phyloP scores from a whole-genome alignment of 1,139 yeast genomes.

The Candida sp. region DNA sequence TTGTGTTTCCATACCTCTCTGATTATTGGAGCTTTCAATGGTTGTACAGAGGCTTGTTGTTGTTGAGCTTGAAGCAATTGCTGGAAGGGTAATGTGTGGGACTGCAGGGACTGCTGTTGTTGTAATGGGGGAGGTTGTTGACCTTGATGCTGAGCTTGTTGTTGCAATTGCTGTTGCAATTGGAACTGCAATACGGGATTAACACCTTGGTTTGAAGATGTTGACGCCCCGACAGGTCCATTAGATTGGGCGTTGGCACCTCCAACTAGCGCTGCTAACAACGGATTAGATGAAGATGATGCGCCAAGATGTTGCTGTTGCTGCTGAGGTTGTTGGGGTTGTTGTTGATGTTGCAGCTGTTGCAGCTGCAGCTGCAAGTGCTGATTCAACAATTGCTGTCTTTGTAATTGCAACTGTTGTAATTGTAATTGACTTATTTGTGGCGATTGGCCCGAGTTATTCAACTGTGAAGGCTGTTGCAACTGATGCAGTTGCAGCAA shows the following conservation, averaged over 20 bases:
- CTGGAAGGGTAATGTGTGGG: constrained; percentile 8
- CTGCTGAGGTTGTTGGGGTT: constrained; percentile 17
- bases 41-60: constrained; percentile 9
- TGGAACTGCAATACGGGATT: constrained; percentile 33
- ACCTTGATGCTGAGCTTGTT: constrained; percentile 13
- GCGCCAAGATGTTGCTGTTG: constrained; percentile 22
- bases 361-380: constrained; percentile 28
- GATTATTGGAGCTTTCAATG: constrained; percentile 36
- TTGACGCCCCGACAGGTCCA: constrained; percentile 9
- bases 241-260: constrained; percentile 11
- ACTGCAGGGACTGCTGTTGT: constrained; percentile 8
- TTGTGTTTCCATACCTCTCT: constrained; percentile 86
- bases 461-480: constrained; percentile 25
- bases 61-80: constrained; percentile 11
- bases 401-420: constrained; percentile 39
- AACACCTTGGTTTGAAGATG: constrained; percentile 8
- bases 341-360: constrained; percentile 26
- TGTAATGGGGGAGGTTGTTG: constrained; percentile 12
- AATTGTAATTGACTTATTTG: constrained; percentile 37
- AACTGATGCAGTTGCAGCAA: constrained; percentile 31
- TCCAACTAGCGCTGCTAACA: constrained; percentile 36
- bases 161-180: constrained; percentile 23
- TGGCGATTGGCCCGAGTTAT: constrained; percentile 29
- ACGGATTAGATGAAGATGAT: constrained; percentile 27
- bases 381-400: constrained; percentile 36